These are phyloP conservation scores for Leishmania gerbilli DNA, from an alignment of 208 protist species.

Conservation along the genomic window DNA sequence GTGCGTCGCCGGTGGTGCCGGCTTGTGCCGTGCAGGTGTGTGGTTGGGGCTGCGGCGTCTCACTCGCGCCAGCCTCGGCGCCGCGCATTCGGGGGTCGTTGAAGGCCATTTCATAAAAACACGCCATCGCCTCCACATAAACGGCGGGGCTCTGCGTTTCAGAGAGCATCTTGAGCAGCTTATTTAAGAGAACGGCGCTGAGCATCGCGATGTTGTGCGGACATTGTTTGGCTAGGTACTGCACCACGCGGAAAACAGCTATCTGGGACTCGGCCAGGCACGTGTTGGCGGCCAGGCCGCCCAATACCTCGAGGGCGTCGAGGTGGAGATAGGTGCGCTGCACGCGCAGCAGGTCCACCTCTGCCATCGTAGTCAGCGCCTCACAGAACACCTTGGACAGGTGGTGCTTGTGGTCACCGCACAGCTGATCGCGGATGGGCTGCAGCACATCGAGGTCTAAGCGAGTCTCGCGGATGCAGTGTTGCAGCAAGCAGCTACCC, in stretches of 20 bases:
- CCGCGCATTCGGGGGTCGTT: constrained; percentile 48
- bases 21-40: constrained; percentile 6
- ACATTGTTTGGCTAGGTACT: constrained; percentile 41
- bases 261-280: constrained; percentile 63
- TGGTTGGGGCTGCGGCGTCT: constrained; percentile 15
- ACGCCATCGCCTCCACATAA: constrained; percentile 58
- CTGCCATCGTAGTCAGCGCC: constrained; percentile 33
- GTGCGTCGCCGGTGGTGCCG: neutral
- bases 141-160: constrained; percentile 46
- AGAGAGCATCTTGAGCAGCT: constrained; percentile 41
- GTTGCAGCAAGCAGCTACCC: constrained; percentile 32
- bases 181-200: constrained; percentile 38
- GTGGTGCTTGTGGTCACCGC: constrained; percentile 29
- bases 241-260: constrained; percentile 45
- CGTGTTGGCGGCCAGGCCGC: constrained; percentile 39
- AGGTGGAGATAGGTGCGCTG: constrained; percentile 52
- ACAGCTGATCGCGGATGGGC: constrained; percentile 65
- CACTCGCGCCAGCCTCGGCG: neutral
- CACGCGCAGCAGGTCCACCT: constrained; percentile 29
- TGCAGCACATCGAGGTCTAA: constrained; percentile 42
- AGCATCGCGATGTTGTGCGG: constrained; percentile 54
- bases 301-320: constrained; percentile 72
- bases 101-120: constrained; percentile 69
- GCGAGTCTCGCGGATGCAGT: constrained; percentile 36
- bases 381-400: constrained; percentile 67